These are phyloP conservation scores for Wickerhamomyces subpelliculosus DNA, from an alignment of 805 yeast genomes.

Conservation along the genomic window DNA sequence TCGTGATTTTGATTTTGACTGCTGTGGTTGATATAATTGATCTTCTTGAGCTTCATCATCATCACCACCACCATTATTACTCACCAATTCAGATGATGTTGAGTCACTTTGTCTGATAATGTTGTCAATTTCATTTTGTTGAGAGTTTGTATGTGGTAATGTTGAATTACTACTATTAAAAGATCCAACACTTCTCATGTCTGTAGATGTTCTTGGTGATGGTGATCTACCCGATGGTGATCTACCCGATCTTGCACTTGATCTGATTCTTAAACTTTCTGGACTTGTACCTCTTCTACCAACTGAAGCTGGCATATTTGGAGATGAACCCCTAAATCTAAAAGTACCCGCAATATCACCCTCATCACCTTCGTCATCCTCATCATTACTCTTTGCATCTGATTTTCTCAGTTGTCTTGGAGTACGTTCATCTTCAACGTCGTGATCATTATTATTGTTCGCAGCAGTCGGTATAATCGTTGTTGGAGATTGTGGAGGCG, in stretches of 20 bases:
- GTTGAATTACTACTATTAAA: not conserved
- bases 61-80: too few species aligned
- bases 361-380: conserved; percentile 10
- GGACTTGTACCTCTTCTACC: conserved; percentile 27
- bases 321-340: conserved; percentile 25
- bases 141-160: not conserved
- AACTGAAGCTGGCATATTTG: conserved; percentile 27
- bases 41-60: not conserved
- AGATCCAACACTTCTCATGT: not conserved
- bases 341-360: conserved; percentile 26
- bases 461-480: too few species aligned
- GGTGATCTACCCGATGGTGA: conserved; percentile 2
- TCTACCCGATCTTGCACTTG: conserved; percentile 6
- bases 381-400: not conserved
- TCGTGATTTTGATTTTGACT: too few species aligned
- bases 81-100: too few species aligned
- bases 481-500: not conserved
- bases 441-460: not conserved
- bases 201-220: conserved; percentile 13
- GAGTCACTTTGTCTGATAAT: too few species aligned
- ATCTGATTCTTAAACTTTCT: conserved; percentile 16
- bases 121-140: not conserved
- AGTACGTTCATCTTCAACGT: conserved; percentile 6
- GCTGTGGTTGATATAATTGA: too few species aligned
- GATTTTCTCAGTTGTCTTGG: conserved; percentile 3